Evolutionary conservation across 2,329 filamentous ascomycete species (phyloP).

Genomic region (Graphiopsis chlorocephala): DNA sequence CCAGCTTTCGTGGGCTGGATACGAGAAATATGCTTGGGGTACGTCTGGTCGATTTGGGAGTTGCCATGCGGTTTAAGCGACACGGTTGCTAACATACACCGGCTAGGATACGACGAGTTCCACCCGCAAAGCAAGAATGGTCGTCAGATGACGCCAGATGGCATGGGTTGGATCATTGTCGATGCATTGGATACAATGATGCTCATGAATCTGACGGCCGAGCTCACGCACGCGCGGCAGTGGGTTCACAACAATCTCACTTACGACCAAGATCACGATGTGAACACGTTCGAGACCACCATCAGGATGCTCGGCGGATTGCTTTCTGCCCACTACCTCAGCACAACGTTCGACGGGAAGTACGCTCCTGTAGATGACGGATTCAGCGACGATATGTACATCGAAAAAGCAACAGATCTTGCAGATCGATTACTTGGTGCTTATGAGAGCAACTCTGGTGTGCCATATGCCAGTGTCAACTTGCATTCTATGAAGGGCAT

Average conservation of each 20-base stretch:
- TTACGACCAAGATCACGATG: constrained; percentile 90
- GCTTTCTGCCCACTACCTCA: constrained; percentile 92
- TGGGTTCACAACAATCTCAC: constrained; percentile 81
- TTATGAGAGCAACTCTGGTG: constrained; percentile 80
- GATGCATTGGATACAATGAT: constrained; percentile 96
- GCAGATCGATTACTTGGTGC: constrained; percentile 83
- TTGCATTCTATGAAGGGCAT: constrained; percentile 74
- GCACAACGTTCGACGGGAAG: constrained; percentile 74
- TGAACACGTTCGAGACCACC: constrained; percentile 96
- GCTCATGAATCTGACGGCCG: constrained; percentile 91
- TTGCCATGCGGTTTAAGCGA: not conserved
- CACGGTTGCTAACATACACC: constrained; percentile 14
- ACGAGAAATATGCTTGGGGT: constrained; percentile 94
- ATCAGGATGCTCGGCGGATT: constrained; percentile 96
- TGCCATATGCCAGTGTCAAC: constrained; percentile 89
- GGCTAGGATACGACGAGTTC: constrained; percentile 71
- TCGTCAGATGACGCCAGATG: constrained; percentile 79
- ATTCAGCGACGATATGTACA: constrained; percentile 82
- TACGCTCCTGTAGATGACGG: constrained; percentile 67
- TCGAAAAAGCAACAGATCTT: constrained; percentile 92
- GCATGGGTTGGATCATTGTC: constrained; percentile 97
- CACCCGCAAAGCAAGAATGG: constrained; percentile 77
- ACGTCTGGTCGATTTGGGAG: constrained; percentile 38
- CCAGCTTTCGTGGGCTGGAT: constrained; percentile 86
- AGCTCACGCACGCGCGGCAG: constrained; percentile 77